phyloP scores from a whole-genome alignment of 1,284 basidiomycete species.

The Cystobasidiaceae sp. region DNA sequence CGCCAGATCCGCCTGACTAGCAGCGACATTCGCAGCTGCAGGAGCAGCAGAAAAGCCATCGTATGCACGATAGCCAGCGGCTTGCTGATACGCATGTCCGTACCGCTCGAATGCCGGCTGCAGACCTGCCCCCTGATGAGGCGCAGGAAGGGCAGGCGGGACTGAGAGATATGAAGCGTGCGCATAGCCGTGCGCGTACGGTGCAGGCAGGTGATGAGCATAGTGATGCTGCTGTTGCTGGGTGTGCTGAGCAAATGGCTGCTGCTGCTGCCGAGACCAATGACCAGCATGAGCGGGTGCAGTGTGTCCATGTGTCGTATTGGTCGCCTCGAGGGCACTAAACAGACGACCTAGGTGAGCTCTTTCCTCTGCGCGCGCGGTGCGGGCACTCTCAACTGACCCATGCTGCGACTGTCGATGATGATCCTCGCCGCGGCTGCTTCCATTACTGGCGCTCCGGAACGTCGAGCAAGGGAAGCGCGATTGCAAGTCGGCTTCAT shows the following conservation, averaged over 20 bases:
- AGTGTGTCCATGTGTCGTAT: not conserved
- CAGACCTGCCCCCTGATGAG: slow-evolving; percentile 6
- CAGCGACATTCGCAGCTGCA: no score
- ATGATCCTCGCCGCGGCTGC: no score
- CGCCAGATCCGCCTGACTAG: no score
- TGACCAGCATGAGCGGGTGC: not conserved
- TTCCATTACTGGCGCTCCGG: no score
- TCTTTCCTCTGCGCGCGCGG: slow-evolving; percentile 6
- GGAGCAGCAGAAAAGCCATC: no score
- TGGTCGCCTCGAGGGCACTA: slow-evolving; percentile 12
- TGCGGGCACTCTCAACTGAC: not conserved
- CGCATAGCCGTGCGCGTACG: not conserved
- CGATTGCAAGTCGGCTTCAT: no score
- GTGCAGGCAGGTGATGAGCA: no score
- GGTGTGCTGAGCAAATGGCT: not conserved
- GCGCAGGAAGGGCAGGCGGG: not conserved
- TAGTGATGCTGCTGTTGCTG: not conserved
- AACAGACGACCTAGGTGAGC: slow-evolving; percentile 32
- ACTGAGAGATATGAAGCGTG: not conserved
- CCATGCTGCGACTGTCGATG: no score
- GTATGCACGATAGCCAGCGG: not conserved
- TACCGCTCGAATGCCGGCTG: slow-evolving; percentile 8
- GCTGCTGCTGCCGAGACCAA: not conserved
- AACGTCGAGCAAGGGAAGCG: no score
- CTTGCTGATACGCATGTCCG: not conserved